Percentiles rank a stretch among this genome's conserved stretches.
These are phyloP conservation scores for Cyberlindnera meyerae DNA, from an alignment of 805 yeast genomes.

Conservation along the genomic window DNA sequence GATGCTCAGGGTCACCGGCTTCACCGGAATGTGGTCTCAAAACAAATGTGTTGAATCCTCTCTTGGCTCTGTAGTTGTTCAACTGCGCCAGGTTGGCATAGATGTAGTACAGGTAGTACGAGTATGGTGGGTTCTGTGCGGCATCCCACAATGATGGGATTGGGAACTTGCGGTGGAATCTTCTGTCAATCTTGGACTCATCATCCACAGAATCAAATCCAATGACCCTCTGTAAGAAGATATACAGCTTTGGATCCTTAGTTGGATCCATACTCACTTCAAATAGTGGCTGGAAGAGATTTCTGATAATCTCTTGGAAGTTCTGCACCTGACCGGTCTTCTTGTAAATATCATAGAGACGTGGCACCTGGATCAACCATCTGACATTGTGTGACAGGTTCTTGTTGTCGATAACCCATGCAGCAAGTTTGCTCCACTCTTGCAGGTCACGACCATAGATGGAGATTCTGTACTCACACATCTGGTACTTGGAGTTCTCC, in stretches of 20 bases:
- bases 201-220: conserved; percentile 99
- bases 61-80: conserved; percentile 72
- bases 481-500: conserved; percentile 93
- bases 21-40: conserved; percentile 98
- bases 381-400: conserved; percentile 89
- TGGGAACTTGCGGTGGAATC: conserved; percentile 79
- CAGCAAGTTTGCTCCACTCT: conserved; percentile 95
- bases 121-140: conserved; percentile 89
- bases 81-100: conserved; percentile 83
- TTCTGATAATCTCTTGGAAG: conserved; percentile 73
- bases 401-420: conserved; percentile 93
- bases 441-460: conserved; percentile 83
- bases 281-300: conserved; percentile 81
- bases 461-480: conserved; percentile 94
- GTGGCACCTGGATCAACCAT: conserved; percentile 94
- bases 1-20: conserved; percentile 99
- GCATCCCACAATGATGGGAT: conserved; percentile 80
- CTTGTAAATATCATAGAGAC: conserved; percentile 87
- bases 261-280: conserved; percentile 84
- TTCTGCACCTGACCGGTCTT: conserved; percentile 60
- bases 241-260: conserved; percentile 84
- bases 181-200: conserved; percentile 86
- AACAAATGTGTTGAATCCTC: conserved; percentile 86
- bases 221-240: conserved; percentile 87
- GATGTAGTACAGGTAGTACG: conserved; percentile 86